Percentiles rank a stretch among this genome's conserved stretches.
These are phyloP conservation scores for Fragaria iinumae DNA, from an alignment of 306 rosid species.

Conservation along the genomic window DNA sequence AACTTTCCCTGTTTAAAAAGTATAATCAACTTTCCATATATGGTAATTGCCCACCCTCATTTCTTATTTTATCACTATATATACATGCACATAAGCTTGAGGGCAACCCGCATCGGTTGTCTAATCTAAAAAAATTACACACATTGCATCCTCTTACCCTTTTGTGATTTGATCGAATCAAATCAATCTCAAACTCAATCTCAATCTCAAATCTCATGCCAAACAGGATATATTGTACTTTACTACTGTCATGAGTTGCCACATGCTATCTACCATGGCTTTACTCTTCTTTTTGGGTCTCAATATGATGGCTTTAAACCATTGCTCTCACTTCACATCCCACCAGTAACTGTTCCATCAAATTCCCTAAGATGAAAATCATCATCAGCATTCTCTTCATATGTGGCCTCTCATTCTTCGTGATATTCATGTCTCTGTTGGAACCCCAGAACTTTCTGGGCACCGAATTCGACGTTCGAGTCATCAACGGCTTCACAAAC, in stretches of 20 bases:
- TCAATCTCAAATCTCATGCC: background rate
- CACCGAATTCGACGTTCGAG: slow-evolving; percentile 52
- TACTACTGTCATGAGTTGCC: background rate
- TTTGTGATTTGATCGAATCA: no score
- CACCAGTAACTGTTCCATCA: slow-evolving; percentile 1
- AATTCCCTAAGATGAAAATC: slow-evolving; percentile 22
- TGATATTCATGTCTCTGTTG: slow-evolving; percentile 28
- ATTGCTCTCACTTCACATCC: background rate
- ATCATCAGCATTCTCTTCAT: slow-evolving; percentile 14
- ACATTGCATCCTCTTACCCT: no score
- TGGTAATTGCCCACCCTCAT: no score
- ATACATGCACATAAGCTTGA: no score
- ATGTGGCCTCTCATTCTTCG: slow-evolving; percentile 23
- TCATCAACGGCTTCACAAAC: slow-evolving; percentile 67
- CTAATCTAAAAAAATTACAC: no score
- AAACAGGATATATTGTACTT: background rate
- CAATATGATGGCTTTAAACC: background rate
- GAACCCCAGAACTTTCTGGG: slow-evolving; percentile 33
- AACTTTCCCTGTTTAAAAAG: no score
- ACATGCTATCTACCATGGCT: background rate
- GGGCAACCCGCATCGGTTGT: no score
- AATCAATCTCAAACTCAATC: background rate
- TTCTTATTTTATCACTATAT: no score
- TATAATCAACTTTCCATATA: no score
- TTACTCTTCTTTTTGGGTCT: background rate